Conservation (phyloP, 129 eudicot genomes). For the Apium graveolens region DNA sequence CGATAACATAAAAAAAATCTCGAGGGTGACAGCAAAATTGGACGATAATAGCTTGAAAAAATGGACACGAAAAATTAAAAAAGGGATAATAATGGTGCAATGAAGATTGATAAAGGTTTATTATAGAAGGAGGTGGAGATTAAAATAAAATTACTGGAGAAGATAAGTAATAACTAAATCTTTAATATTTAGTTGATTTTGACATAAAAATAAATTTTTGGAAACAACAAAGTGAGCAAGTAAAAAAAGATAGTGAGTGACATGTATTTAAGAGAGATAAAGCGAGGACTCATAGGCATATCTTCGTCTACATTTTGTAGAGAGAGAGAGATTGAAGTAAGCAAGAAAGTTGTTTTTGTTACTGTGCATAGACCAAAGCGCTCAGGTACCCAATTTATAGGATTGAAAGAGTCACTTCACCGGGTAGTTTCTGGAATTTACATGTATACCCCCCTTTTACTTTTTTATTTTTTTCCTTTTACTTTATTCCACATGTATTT, state of each 20-base stretch:
- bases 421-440: slow-evolving; percentile 11
- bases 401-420: slow-evolving; percentile 36
- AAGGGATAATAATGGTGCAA: no score
- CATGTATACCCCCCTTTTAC: neutral
- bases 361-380: slow-evolving; percentile 26
- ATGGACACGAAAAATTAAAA: neutral
- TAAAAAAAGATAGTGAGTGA: neutral
- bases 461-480: neutral
- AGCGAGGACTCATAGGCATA: neutral
- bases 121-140: neutral
- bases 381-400: slow-evolving; percentile 54
- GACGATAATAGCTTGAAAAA: slow-evolving; percentile 24
- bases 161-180: no score
- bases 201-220: no score
- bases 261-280: neutral
- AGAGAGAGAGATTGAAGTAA: neutral
- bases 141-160: neutral
- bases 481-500: neutral
- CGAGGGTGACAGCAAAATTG: neutral
- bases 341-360: slow-evolving; percentile 8
- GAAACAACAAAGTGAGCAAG: neutral
- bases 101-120: neutral
- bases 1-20: neutral
- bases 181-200: neutral
- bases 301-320: neutral